Conservation (phyloP, 768 basidiomycete genomes). For the Lentinus brumalis region DNA sequence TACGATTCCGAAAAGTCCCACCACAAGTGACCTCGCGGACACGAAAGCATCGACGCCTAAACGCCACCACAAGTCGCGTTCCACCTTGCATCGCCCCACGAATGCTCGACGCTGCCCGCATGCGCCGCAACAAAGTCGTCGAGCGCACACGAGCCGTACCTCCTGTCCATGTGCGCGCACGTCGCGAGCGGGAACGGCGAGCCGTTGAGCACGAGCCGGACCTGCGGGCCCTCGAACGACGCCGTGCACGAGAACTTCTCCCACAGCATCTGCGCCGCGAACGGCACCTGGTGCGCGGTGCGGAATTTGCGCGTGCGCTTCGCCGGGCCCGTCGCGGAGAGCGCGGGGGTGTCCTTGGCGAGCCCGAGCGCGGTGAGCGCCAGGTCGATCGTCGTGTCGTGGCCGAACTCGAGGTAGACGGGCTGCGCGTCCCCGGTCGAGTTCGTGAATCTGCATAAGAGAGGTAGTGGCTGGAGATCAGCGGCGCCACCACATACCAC, state of each 20-base stretch:
- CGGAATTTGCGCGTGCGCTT: slow-evolving; percentile 35
- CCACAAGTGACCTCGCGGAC: not conserved
- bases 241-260: slow-evolving; percentile 41
- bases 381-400: slow-evolving; percentile 43
- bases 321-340: slow-evolving; percentile 31
- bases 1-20: not conserved
- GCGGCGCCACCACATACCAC: no score
- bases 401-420: slow-evolving; percentile 45
- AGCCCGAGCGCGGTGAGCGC: slow-evolving; percentile 41
- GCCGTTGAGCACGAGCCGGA: slow-evolving; percentile 45
- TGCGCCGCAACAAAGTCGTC: slow-evolving; percentile 36
- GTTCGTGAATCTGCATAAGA: slow-evolving; percentile 35
- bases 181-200: slow-evolving; percentile 40
- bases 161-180: slow-evolving; percentile 35
- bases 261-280: slow-evolving; percentile 47
- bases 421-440: slow-evolving; percentile 33
- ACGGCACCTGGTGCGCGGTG: slow-evolving; percentile 44
- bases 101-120: slow-evolving; percentile 26
- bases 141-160: slow-evolving; percentile 41
- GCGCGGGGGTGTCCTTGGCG: slow-evolving; percentile 36
- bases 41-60: not conserved
- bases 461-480: not conserved
- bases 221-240: slow-evolving; percentile 37
- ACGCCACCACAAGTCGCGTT: slow-evolving; percentile 37
- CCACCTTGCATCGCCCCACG: slow-evolving; percentile 38